Percentiles rank a stretch among this genome's conserved stretches.
Conservation (phyloP, 495 filamentous ascomycete species). For the Xylaria sp. region DNA sequence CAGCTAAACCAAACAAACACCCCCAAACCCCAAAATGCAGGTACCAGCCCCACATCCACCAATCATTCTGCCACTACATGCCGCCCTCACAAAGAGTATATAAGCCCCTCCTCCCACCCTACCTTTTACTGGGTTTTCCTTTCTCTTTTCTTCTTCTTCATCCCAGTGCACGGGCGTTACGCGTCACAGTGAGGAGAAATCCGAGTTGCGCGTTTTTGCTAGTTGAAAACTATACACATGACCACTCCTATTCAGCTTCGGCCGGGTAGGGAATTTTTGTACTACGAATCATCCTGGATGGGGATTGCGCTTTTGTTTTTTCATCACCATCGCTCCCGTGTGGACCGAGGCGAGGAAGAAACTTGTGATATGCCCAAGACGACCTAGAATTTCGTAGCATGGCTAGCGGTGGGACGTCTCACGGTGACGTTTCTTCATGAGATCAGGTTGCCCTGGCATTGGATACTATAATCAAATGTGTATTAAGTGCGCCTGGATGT, state of each 20-base stretch:
- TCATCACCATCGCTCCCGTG: slow-evolving; percentile 37
- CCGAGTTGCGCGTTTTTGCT: slow-evolving; percentile 64
- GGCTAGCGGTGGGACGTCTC: too few species aligned
- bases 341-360: slow-evolving; percentile 42
- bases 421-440: too few species aligned
- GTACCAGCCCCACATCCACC: neutral
- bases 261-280: slow-evolving; percentile 54
- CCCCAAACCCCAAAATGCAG: neutral
- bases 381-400: too few species aligned
- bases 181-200: slow-evolving; percentile 62
- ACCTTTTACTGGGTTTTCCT: slow-evolving; percentile 28
- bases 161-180: slow-evolving; percentile 61
- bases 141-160: slow-evolving; percentile 41
- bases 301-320: slow-evolving; percentile 27
- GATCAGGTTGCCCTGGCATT: too few species aligned
- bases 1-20: neutral
- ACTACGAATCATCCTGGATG: slow-evolving; percentile 31
- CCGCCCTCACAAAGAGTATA: slow-evolving; percentile 33
- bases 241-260: slow-evolving; percentile 50
- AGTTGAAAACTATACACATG: slow-evolving; percentile 64
- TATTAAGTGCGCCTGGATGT: too few species aligned
- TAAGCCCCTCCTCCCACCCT: slow-evolving; percentile 32
- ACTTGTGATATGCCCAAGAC: too few species aligned
- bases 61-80: slow-evolving; percentile 24
- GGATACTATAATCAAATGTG: too few species aligned